These are phyloP conservation scores for Entrophospora sp. DNA, from an alignment of 192 early-diverging fungal genomes.

Conservation along the genomic window DNA sequence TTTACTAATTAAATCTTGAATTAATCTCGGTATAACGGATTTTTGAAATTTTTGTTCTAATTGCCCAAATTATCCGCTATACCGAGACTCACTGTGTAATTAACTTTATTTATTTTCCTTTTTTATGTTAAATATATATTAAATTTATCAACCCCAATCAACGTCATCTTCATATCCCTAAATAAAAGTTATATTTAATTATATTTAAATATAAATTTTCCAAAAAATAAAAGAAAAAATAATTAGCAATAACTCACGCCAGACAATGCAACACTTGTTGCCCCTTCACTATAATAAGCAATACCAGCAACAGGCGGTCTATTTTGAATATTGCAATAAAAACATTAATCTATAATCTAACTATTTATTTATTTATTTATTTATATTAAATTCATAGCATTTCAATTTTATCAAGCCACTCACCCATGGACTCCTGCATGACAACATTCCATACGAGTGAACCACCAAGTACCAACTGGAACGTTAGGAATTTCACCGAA, in stretches of 20 bases:
- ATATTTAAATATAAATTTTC: neutral
- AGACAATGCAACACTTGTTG: slow-evolving; percentile 4
- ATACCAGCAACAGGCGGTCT: slow-evolving; percentile 13
- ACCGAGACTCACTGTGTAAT: too few species aligned
- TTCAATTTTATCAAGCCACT: neutral
- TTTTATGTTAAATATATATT: too few species aligned
- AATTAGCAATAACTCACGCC: neutral
- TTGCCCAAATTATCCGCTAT: too few species aligned
- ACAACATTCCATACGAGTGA: slow-evolving; percentile 2
- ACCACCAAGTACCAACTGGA: slow-evolving; percentile 5
- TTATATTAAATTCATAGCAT: neutral
- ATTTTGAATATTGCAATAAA: neutral
- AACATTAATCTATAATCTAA: neutral
- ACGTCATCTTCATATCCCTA: slow-evolving; percentile 20
- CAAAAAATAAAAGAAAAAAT: neutral
- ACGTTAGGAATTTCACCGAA: neutral
- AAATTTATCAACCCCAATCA: slow-evolving; percentile 21
- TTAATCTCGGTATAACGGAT: too few species aligned
- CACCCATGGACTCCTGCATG: slow-evolving; percentile 10
- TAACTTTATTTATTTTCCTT: too few species aligned
- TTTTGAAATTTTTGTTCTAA: too few species aligned
- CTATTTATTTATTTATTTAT: neutral
- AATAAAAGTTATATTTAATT: neutral
- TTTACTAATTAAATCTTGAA: too few species aligned
- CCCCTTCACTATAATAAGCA: neutral